phyloP scores from a whole-genome alignment of 1,139 yeast species.

The Hemisphaericaspora xylanilytica region DNA sequence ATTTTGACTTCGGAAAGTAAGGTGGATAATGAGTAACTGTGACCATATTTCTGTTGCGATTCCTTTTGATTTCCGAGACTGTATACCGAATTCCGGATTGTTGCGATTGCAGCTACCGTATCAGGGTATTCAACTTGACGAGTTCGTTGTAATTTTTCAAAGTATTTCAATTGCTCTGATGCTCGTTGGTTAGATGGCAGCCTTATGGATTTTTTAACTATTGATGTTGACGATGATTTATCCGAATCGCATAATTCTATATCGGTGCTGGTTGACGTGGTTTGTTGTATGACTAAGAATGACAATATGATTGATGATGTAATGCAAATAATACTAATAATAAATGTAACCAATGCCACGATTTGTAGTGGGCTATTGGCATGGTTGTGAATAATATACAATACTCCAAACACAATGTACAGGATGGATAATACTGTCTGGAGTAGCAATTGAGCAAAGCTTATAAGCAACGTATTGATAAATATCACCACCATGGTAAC shows the following conservation, averaged over 20 bases:
- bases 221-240: neutral
- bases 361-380: neutral
- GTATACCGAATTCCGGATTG: slow-evolving; percentile 1
- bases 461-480: slow-evolving; percentile 6
- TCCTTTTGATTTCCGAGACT: neutral
- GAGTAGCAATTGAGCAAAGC: slow-evolving; percentile 10
- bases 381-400: slow-evolving; percentile 7
- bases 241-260: slow-evolving; percentile 1
- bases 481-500: neutral
- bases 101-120: neutral
- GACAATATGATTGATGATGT: slow-evolving; percentile 10
- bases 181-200: neutral
- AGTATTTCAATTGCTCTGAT: neutral
- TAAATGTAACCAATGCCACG: slow-evolving; percentile 11
- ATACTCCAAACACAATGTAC: slow-evolving; percentile 21
- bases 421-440: slow-evolving; percentile 15
- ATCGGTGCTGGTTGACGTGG: neutral
- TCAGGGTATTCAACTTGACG: no score
- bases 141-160: neutral
- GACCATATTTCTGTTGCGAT: neutral
- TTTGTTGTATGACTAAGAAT: slow-evolving; percentile 8
- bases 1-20: neutral
- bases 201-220: neutral
- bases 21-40: slow-evolving; percentile 2
- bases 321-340: slow-evolving; percentile 15